Evolutionary conservation across 495 filamentous ascomycete species (phyloP).

Genomic region (Clohesyomyces aquaticus): DNA sequence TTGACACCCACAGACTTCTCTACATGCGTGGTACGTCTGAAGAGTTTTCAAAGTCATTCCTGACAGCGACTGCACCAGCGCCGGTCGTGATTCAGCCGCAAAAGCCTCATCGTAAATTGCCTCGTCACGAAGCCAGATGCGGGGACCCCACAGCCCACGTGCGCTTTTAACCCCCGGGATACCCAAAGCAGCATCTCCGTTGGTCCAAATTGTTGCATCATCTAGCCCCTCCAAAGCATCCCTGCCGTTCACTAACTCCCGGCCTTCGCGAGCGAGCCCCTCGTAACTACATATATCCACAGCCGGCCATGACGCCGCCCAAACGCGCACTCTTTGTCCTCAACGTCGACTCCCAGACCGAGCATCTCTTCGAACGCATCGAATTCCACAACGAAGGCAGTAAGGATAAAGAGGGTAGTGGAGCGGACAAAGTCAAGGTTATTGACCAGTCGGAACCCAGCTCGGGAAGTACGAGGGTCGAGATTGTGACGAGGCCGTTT

Average conservation of each 20-base stretch:
- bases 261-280: no score
- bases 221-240: not conserved
- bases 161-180: constrained; percentile 1
- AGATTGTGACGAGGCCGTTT: constrained; percentile 22
- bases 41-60: no score
- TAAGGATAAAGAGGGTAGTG: constrained; percentile 10
- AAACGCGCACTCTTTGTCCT: constrained; percentile 28
- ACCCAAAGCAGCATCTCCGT: constrained; percentile 23
- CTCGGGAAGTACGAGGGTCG: constrained; percentile 10
- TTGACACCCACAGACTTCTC: no score
- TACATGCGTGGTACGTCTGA: no score
- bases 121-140: no score
- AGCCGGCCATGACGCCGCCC: constrained; percentile 17
- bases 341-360: constrained; percentile 24
- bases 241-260: not conserved
- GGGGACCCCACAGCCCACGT: constrained; percentile 1
- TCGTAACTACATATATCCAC: no score
- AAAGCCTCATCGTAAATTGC: no score
- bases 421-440: constrained; percentile 1
- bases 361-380: constrained; percentile 17
- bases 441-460: not conserved
- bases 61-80: no score
- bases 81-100: no score
- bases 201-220: constrained; percentile 16
- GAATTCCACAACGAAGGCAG: constrained; percentile 14